A percentile compares a stretch with the other conserved stretches of the same genome.
Conservation (phyloP, 2,329 filamentous ascomycete species). For the Botrytis deweyae region DNA sequence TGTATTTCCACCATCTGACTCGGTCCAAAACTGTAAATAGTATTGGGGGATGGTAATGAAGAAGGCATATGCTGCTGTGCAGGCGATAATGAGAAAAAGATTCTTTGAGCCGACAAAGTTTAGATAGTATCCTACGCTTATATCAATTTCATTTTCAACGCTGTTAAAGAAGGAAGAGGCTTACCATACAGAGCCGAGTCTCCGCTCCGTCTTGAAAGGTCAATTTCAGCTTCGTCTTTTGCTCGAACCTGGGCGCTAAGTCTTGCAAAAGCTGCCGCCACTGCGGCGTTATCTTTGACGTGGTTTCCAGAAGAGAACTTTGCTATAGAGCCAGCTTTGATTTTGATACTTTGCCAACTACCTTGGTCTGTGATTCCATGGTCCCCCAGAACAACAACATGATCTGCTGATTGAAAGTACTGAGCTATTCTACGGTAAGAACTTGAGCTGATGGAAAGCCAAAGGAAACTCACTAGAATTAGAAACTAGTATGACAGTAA, state of each 20-base stretch:
- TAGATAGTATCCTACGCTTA: slow-evolving; percentile 15
- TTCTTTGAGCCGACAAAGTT: slow-evolving; percentile 11
- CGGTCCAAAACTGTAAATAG: slow-evolving; percentile 2
- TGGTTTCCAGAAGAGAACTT: neutral
- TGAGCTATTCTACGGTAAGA: slow-evolving; percentile 36
- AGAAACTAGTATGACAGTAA: slow-evolving; percentile 47
- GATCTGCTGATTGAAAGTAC: slow-evolving; percentile 43
- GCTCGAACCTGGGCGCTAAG: slow-evolving; percentile 25
- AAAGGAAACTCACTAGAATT: slow-evolving; percentile 40
- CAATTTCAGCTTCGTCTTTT: slow-evolving; percentile 29
- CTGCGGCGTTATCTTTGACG: slow-evolving; percentile 8
- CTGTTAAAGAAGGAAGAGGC: neutral
- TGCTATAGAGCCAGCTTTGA: neutral
- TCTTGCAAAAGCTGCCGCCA: slow-evolving; percentile 25
- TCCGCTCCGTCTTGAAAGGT: slow-evolving; percentile 32
- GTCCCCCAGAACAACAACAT: slow-evolving; percentile 41
- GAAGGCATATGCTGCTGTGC: neutral
- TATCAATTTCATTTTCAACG: neutral
- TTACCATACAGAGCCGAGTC: slow-evolving; percentile 31
- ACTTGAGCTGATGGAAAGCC: neutral
- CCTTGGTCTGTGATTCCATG: slow-evolving; percentile 1
- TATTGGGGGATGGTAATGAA: slow-evolving; percentile 17
- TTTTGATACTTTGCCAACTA: neutral
- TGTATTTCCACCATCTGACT: neutral
- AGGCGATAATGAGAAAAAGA: neutral